These are phyloP conservation scores for Protomyces pachydermus DNA, from an alignment of 1,139 yeast genomes.

Conservation along the genomic window DNA sequence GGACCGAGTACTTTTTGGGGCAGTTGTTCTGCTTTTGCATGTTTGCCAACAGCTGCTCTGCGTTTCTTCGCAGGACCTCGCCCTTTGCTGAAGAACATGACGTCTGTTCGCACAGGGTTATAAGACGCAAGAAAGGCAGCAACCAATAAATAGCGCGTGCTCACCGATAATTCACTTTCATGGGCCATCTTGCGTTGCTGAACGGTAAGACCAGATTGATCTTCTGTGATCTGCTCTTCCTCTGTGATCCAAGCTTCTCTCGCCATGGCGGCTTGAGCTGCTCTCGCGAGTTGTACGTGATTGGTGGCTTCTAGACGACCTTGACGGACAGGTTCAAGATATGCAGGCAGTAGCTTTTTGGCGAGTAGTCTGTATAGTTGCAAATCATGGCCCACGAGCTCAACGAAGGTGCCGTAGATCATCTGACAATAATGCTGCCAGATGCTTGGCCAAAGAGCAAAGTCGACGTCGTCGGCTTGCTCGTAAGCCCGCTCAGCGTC, in stretches of 20 bases:
- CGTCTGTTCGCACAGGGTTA: conserved; percentile 56
- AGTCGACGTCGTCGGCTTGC: not conserved
- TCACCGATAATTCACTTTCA: conserved; percentile 1
- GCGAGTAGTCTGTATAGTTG: conserved; percentile 8
- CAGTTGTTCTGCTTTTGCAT: conserved; percentile 4
- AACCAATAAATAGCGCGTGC: conserved; percentile 43
- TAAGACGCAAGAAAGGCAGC: conserved; percentile 71
- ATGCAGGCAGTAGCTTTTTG: conserved; percentile 7
- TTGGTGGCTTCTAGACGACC: conserved; percentile 8
- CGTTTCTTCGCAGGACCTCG: conserved; percentile 38
- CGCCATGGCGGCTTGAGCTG: conserved; percentile 1
- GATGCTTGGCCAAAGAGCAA: conserved; percentile 5
- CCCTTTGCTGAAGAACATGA: conserved; percentile 56
- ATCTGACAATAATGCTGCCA: conserved; percentile 3
- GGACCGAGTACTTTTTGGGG: conserved; percentile 46
- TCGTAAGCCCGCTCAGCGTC: not conserved
- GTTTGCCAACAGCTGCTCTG: conserved; percentile 4
- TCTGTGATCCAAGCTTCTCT: conserved; percentile 17
- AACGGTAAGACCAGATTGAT: not conserved
- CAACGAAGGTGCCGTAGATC: not conserved
- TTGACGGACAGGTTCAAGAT: conserved; percentile 14
- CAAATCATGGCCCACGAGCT: conserved; percentile 11
- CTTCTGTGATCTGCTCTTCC: not conserved
- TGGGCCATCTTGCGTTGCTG: not conserved
- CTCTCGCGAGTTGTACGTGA: conserved; percentile 7